phyloP scores from a whole-genome alignment of 1,284 basidiomycete genomes.

The Laetiporus sulphureus region DNA sequence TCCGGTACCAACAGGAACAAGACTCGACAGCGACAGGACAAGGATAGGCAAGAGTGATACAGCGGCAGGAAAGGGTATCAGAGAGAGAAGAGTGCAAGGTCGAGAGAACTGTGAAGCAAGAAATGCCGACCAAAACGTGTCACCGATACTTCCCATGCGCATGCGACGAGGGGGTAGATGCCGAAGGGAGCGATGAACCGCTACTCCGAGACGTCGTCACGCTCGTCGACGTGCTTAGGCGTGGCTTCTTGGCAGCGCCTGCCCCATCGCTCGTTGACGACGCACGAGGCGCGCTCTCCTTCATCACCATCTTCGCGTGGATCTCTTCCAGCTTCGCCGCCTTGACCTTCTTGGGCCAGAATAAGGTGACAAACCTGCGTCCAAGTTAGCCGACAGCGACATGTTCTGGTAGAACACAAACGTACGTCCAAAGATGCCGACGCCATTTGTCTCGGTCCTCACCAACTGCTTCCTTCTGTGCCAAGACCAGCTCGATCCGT shows the following conservation, averaged over 20 bases:
- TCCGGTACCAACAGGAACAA: neutral
- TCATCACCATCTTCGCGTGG: constrained; percentile 89
- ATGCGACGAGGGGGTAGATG: constrained; percentile 22
- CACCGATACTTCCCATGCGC: constrained; percentile 27
- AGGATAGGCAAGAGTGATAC: neutral
- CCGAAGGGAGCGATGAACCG: constrained; percentile 15
- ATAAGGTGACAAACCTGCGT: constrained; percentile 82
- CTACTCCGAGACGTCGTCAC: constrained; percentile 14
- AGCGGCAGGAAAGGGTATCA: neutral
- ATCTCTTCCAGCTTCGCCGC: constrained; percentile 89
- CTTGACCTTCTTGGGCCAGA: constrained; percentile 97
- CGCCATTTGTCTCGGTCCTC: constrained; percentile 83
- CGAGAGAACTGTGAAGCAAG: no score
- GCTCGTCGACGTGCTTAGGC: constrained; percentile 18
- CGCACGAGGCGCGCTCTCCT: constrained; percentile 39
- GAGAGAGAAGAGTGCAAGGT: no score
- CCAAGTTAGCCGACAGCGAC: constrained; percentile 1
- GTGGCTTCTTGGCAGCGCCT: constrained; percentile 24
- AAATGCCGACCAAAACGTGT: constrained; percentile 7
- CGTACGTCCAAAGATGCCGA: constrained; percentile 90
- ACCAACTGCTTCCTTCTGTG: constrained; percentile 67
- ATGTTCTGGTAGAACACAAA: neutral
- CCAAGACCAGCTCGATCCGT: constrained; percentile 84
- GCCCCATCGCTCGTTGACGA: constrained; percentile 23
- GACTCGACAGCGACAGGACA: neutral